Conservation (phyloP, 75 land plant genomes). For the Chamaecyparis obtusa region DNA sequence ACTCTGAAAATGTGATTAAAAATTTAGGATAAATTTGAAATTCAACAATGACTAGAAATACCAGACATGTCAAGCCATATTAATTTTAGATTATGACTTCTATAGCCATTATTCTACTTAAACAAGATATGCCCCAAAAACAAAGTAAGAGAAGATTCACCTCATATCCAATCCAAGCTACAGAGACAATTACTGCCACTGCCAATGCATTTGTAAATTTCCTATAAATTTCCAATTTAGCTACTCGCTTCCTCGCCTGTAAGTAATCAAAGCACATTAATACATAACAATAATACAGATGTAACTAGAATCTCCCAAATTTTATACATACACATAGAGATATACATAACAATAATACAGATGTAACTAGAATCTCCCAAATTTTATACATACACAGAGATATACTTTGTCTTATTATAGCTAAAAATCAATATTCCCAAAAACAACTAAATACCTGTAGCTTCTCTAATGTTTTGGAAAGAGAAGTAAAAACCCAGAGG, state of each 20-base stretch:
- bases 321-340: neutral
- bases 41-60: neutral
- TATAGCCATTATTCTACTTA: neutral
- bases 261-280: neutral
- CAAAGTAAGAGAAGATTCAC: constrained; percentile 21
- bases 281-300: neutral
- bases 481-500: constrained; percentile 91
- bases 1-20: neutral
- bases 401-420: neutral
- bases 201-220: constrained; percentile 93
- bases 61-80: neutral
- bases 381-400: neutral
- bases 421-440: neutral
- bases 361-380: neutral
- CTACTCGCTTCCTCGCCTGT: constrained; percentile 67
- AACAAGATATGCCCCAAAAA: neutral
- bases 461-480: constrained; percentile 83
- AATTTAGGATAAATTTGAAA: neutral
- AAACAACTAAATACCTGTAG: constrained; percentile 68
- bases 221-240: constrained; percentile 88
- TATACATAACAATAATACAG: neutral
- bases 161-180: constrained; percentile 94
- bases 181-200: constrained; percentile 76
- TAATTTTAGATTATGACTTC: neutral
- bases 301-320: neutral